Conservation (phyloP, 495 filamentous ascomycete genomes). For the Penicillium chermesinum region DNA sequence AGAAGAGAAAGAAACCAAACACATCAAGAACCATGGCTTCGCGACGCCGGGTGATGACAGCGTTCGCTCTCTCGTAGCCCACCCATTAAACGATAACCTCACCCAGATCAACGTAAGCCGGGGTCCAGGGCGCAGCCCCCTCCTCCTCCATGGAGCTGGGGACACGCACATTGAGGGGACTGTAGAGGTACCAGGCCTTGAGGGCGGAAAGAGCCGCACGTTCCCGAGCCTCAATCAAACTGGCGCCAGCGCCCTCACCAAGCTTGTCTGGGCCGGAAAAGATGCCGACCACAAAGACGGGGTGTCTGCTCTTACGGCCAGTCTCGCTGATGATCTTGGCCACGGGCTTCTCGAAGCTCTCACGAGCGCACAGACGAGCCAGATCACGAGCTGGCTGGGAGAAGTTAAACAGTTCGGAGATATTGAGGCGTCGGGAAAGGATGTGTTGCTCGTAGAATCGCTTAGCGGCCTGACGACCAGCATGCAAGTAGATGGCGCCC, state of each 20-base stretch:
- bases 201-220: conserved; percentile 77
- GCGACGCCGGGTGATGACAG: conserved; percentile 9
- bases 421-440: conserved; percentile 69
- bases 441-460: conserved; percentile 79
- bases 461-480: conserved; percentile 62
- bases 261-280: conserved; percentile 84
- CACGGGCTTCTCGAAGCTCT: conserved; percentile 83
- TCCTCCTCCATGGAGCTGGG: conserved; percentile 76
- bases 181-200: conserved; percentile 95
- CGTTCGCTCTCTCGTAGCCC: conserved; percentile 5
- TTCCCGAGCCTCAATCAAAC: conserved; percentile 67
- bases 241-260: conserved; percentile 75
- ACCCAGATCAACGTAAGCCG: conserved; percentile 81
- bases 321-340: conserved; percentile 86
- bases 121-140: conserved; percentile 63
- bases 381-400: conserved; percentile 76
- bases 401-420: conserved; percentile 76
- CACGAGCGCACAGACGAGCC: conserved; percentile 69
- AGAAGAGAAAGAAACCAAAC: conserved; percentile 17
- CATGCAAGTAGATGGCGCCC: conserved; percentile 79
- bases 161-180: conserved; percentile 62
- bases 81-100: conserved; percentile 70
- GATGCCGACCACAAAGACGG: conserved; percentile 93
- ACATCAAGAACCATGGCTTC: conserved; percentile 26
- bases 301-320: conserved; percentile 70